Base-by-base conservation (phyloP, 495 filamentous ascomycete genomes). In the Aspergillus bertholletiae region DNA sequence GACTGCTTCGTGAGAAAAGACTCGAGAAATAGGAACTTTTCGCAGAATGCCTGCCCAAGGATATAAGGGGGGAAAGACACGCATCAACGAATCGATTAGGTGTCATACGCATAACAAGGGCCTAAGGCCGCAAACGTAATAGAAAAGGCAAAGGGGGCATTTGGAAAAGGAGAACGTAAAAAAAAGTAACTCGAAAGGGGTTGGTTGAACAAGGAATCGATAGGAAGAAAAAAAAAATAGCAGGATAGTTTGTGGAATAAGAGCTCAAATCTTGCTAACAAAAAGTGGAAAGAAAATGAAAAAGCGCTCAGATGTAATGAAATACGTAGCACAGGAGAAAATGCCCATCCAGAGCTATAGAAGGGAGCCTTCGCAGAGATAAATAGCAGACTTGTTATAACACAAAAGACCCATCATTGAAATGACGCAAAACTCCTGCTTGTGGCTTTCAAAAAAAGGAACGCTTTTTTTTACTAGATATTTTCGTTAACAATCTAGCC, bases 371-470 rank as follows among this genome's bases (percentile, higher is more conserved):
- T 68, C 60, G 64, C 61, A 65, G 49, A 64, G 64, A 68, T 58
- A 62, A 74, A 66, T 59, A 67, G 66, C 66, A 72, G 71, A 71
- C 63, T 65, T 68, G 67, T 72, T 69, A 73, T 70, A 65, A 71
- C 56, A 74, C 68, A 69, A 68, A 64, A 69, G 63, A 70, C 68
- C 69, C 70, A 73, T 76, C 66, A 67, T 69, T 70, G 65, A 63
- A 74, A 76, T 70, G 72, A 73, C 58, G 67, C 69, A 72, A 68
- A 75, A 74, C 73, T 76, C 74, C 73, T 71, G 73, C 67, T n/a
- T 66, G 66, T 68, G 73, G 70, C 69, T 72, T 74, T 74, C 67
- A 74, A 70, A 66, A 70, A 72, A 73, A 65, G 62, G 69, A 65
- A 73, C 70, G 71, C 72, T 74, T 61, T 60, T n/a, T 35, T 62